Evolutionary conservation across 169 alveolate species (phyloP), one percentile per base, ranked within the genome.

Genomic region (Haemoproteus tartakovskyi): DNA sequence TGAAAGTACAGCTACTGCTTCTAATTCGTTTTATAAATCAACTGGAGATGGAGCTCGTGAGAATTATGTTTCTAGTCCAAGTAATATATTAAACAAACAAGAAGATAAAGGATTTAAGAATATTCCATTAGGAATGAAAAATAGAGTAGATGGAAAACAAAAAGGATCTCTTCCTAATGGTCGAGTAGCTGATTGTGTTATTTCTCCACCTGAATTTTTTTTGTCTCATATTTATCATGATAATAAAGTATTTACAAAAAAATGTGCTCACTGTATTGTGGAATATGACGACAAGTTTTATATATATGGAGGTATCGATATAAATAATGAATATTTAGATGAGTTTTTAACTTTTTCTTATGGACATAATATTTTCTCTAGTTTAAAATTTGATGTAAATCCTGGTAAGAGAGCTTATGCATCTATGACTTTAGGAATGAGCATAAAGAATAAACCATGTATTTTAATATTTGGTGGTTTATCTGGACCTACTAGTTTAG

Each of bases 341-440:
- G 84, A 70, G 27, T 70, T 70, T 19, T 9, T 70, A 54, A 70
- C 48, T 2, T 70, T 70, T 50, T 56, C 70, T 4, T 70, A 70
- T 56, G 84, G 78, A 3, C 30, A 36, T 59, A 70, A 70, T 59
- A 56, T 61, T 43, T 70, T 70, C 57, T 56, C 84, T 54, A 56
- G 78, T 11, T 56, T 56, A 56, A 70, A 70, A 33, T 70, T 56
- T 26, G 36, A 27, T 54, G 41, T 41, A 9, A 70, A 70, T 26
- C 84, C 84, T 12, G 84, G 78, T 38, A 70, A 56, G 36, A 70
- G 84, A 56, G 84, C 84, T 9, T 70, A 70, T 54, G 33, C 84
- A 21, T 70, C 84, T 1, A 27, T 70, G 78, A 70, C 84, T 19
- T 56, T 70, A 56, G 36, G 78, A 26, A 45, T 56, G 47, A 56